A percentile compares a stretch with the other conserved stretches of the same genome.
phyloP scores from a whole-genome alignment of 2,329 filamentous ascomycete species.

The Nannizziopsis barbatae region DNA sequence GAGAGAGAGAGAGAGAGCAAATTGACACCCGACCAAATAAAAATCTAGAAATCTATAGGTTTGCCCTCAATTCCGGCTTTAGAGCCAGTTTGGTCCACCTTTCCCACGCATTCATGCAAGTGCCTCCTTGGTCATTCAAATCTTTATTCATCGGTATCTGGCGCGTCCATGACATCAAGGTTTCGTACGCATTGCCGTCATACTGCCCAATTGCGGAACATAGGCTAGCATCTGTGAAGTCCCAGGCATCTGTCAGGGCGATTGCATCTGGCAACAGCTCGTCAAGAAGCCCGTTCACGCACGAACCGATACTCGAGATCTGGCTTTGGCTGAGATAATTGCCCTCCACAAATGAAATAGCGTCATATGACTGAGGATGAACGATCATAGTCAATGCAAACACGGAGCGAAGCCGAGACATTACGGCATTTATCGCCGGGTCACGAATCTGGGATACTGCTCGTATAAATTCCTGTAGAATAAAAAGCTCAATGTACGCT shows the following conservation, averaged over 20 bases:
- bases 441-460: conserved; percentile 8
- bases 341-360: conserved; percentile 21
- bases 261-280: conserved; percentile 19
- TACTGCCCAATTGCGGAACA: conserved; percentile 17
- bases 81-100: conserved; percentile 14
- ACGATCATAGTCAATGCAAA: conserved; percentile 18
- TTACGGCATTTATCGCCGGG: conserved; percentile 10
- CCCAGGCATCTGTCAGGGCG: conserved; percentile 20
- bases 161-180: conserved; percentile 20
- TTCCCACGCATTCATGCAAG: conserved; percentile 16
- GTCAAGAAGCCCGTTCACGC: conserved; percentile 15
- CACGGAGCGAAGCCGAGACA: conserved; percentile 14
- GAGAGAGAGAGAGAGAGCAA: neutral
- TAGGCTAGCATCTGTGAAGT: conserved; percentile 19
- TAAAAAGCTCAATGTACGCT: conserved; percentile 22
- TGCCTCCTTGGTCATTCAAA: conserved; percentile 13
- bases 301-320: conserved; percentile 11
- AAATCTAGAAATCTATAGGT: conserved; percentile 7
- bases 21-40: neutral
- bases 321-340: conserved; percentile 18
- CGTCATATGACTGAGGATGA: conserved; percentile 20
- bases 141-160: conserved; percentile 22
- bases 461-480: conserved; percentile 18
- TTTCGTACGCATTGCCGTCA: conserved; percentile 19
- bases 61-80: conserved; percentile 15